phyloP scores from a whole-genome alignment of 371 early-diverging fungal genomes.

The Mortierella sp. region DNA sequence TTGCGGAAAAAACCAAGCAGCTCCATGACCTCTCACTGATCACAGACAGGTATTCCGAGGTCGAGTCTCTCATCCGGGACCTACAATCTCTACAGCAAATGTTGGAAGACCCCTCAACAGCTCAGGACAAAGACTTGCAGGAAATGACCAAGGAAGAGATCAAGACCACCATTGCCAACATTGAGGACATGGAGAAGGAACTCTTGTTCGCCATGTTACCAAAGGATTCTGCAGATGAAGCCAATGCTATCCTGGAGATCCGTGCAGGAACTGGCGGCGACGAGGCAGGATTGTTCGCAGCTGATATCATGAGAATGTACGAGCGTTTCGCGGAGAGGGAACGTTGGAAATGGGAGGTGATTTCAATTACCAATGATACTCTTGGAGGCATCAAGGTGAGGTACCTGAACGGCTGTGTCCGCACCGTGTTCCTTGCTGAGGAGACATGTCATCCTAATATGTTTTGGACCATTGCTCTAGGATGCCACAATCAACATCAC shows the following conservation, averaged over 20 bases:
- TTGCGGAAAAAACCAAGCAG: slow-evolving; percentile 49
- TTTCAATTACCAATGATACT: slow-evolving; percentile 64
- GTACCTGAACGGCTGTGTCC: too few relatives aligned
- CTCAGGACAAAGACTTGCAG: slow-evolving; percentile 60
- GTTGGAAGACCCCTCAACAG: slow-evolving; percentile 37
- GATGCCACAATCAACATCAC: slow-evolving; percentile 72
- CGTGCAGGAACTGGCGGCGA: slow-evolving; percentile 87
- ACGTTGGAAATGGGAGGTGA: slow-evolving; percentile 76
- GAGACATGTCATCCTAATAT: too few relatives aligned
- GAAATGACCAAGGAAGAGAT: slow-evolving; percentile 70
- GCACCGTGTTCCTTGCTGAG: too few relatives aligned
- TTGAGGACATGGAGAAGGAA: slow-evolving; percentile 57
- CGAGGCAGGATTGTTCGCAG: slow-evolving; percentile 84
- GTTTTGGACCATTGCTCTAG: slow-evolving; percentile 41
- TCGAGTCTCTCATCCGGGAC: slow-evolving; percentile 26
- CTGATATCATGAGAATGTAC: slow-evolving; percentile 83
- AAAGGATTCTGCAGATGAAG: slow-evolving; percentile 74
- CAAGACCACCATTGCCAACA: slow-evolving; percentile 46
- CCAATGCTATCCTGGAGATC: slow-evolving; percentile 82
- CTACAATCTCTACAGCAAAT: slow-evolving; percentile 39
- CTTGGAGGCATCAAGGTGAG: slow-evolving; percentile 69
- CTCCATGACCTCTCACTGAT: slow-evolving; percentile 43
- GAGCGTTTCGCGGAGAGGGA: slow-evolving; percentile 70
- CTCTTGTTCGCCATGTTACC: slow-evolving; percentile 65
- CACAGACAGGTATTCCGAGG: slow-evolving; percentile 34